Evolutionary conservation across 805 yeast species (phyloP).

Genomic region (Candida maesae): DNA sequence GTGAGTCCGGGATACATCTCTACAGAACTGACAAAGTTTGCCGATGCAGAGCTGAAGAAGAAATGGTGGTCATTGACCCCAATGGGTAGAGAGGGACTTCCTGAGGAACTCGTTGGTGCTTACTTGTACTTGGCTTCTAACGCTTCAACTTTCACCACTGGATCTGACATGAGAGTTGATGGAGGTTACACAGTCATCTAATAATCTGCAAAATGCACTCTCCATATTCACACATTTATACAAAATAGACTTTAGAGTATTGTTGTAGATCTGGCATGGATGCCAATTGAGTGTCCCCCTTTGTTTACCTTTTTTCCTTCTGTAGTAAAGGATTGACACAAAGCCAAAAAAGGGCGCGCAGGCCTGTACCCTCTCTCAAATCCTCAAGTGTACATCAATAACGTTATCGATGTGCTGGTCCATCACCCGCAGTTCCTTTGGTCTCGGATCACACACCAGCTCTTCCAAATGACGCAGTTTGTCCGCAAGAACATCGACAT

Average conservation of each 20-base stretch:
- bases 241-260: no score
- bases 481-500: constrained; percentile 19
- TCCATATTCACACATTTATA: no score
- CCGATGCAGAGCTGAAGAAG: constrained; percentile 40
- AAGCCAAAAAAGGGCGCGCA: background rate
- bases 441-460: no score
- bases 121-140: constrained; percentile 76
- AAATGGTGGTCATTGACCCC: constrained; percentile 55
- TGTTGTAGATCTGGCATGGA: no score
- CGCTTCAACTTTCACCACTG: constrained; percentile 77
- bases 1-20: constrained; percentile 82
- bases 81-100: constrained; percentile 70
- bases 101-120: constrained; percentile 76
- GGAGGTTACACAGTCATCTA: constrained; percentile 59
- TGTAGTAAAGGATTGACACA: background rate
- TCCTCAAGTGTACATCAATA: no score
- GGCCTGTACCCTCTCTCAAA: no score
- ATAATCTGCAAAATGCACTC: background rate
- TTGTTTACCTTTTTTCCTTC: background rate
- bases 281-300: no score
- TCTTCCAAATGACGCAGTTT: constrained; percentile 19
- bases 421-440: no score
- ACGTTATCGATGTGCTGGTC: no score
- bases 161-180: constrained; percentile 72
- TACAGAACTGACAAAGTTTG: constrained; percentile 59